phyloP scores from a whole-genome alignment of 2,329 filamentous ascomycete species.

The Arthrobotrys sinensis region DNA sequence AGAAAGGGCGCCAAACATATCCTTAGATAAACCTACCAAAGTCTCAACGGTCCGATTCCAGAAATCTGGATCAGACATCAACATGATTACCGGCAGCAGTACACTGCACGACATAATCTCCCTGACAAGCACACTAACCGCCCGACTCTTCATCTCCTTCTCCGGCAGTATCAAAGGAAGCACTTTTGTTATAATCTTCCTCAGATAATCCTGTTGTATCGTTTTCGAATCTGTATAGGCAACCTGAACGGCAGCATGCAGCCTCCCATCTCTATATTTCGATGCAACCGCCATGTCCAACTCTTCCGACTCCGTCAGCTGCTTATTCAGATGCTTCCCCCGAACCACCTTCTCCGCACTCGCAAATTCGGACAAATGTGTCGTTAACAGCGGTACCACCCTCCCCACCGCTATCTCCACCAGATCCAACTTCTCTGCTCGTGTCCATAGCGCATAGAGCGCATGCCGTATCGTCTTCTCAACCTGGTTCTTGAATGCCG shows the following conservation, averaged over 20 bases:
- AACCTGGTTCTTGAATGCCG: slow-evolving; percentile 86
- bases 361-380: slow-evolving; percentile 90
- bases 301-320: slow-evolving; percentile 95
- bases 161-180: slow-evolving; percentile 82
- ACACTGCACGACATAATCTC: slow-evolving; percentile 97
- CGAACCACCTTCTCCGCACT: slow-evolving; percentile 89
- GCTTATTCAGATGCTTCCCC: slow-evolving; percentile 87
- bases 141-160: slow-evolving; percentile 81
- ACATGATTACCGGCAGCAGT: slow-evolving; percentile 82
- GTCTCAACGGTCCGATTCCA: slow-evolving; percentile 98
- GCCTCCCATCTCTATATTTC: slow-evolving; percentile 88
- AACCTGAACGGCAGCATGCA: slow-evolving; percentile 88
- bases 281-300: slow-evolving; percentile 94
- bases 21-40: slow-evolving; percentile 70
- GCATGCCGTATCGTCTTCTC: slow-evolving; percentile 84
- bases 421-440: slow-evolving; percentile 82
- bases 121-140: slow-evolving; percentile 83
- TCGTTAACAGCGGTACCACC: slow-evolving; percentile 88
- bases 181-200: slow-evolving; percentile 79
- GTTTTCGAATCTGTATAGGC: slow-evolving; percentile 86
- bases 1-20: background rate
- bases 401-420: slow-evolving; percentile 86
- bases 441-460: slow-evolving; percentile 79
- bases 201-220: slow-evolving; percentile 89
- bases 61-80: slow-evolving; percentile 90